These are phyloP conservation scores for Plasmodium reichenowi DNA, from an alignment of 169 alveolate species.

Conservation along the genomic window DNA sequence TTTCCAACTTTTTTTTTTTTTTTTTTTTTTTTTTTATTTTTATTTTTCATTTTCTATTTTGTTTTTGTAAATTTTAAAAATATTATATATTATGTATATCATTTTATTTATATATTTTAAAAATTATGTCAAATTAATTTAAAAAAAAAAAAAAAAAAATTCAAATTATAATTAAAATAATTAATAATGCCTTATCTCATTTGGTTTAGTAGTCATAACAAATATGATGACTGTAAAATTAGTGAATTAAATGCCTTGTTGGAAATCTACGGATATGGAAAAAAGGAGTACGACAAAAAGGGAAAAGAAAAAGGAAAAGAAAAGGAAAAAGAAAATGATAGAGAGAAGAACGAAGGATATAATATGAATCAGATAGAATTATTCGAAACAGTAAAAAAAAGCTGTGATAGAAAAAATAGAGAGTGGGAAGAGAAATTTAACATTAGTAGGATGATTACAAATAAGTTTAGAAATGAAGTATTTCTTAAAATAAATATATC, in stretches of 20 bases:
- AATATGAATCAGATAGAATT: too few species aligned
- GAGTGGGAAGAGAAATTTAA: constrained; percentile 2
- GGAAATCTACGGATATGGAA: constrained; percentile 59
- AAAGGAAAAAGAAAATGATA: neutral
- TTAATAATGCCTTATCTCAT: constrained; percentile 68
- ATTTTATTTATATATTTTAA: too few species aligned
- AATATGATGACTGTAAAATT: constrained; percentile 79
- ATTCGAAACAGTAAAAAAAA: too few species aligned
- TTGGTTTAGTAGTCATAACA: constrained; percentile 82
- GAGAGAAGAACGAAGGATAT: constrained; percentile 14
- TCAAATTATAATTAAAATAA: neutral
- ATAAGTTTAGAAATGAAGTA: constrained; percentile 61
- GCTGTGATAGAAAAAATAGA: neutral
- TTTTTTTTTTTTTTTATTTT: too few species aligned
- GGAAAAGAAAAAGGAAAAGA: neutral
- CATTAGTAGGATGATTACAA: neutral
- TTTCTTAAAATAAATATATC: constrained; percentile 70
- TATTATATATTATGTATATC: too few species aligned
- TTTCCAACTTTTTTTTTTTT: too few species aligned
- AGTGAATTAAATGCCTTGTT: constrained; percentile 79
- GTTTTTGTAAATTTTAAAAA: too few species aligned
- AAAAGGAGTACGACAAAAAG: too few species aligned
- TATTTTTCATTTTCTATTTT: too few species aligned
- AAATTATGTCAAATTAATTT: too few species aligned
- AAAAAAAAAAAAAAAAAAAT: neutral